Evolutionary conservation across 2,329 filamentous ascomycete genomes (phyloP), one percentile per base, ranked within the genome.

Genomic region (Aspergillus sp.): DNA sequence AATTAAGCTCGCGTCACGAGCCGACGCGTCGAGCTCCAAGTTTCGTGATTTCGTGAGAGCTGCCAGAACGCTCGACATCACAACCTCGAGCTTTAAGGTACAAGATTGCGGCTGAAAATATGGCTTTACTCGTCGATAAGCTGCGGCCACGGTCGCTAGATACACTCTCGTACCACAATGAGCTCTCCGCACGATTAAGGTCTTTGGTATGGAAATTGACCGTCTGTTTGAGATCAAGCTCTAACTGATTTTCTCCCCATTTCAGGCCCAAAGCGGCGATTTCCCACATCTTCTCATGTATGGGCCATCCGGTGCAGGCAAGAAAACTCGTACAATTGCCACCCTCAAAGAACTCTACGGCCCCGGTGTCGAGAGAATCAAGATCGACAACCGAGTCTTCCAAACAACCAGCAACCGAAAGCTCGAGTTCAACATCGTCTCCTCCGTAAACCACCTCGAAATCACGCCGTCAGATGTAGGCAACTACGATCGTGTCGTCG

Each of bases 281-380:
- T 99, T 99, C 73, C 95, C 95, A 50, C 96, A 99, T 78, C 87
- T 99, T 47, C 89, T 99, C 61, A 90, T 99, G 63, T 99, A 98
- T 73, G 95, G 95, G 0, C 95, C 95, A 1, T 97, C 93, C 0
- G 95, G 95, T 34, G 95, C 95, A 5, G 95, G 95, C 65, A 99
- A 99, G 77, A 99, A 99, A 78, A 99, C 95, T 1, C 88, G 95
- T 44, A 96, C 98, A 65, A 91, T 97, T 17, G 93, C 95, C 15
- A 98, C 93, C 0, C 80, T 99, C 3, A 96, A 96, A 74, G 93
- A 97, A 71, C 83, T 99, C 7, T 99, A 95, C 75, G 95, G 95
- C 0, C 88, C 93, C 0, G 93, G 95, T 44, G 95, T 96, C n/a
- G 96, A 99, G 72, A 98, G 97, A 83, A 99, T 99, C 83, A 98